phyloP scores from a whole-genome alignment of 2,329 filamentous ascomycete genomes.

The Aureobasidium pullulans region DNA sequence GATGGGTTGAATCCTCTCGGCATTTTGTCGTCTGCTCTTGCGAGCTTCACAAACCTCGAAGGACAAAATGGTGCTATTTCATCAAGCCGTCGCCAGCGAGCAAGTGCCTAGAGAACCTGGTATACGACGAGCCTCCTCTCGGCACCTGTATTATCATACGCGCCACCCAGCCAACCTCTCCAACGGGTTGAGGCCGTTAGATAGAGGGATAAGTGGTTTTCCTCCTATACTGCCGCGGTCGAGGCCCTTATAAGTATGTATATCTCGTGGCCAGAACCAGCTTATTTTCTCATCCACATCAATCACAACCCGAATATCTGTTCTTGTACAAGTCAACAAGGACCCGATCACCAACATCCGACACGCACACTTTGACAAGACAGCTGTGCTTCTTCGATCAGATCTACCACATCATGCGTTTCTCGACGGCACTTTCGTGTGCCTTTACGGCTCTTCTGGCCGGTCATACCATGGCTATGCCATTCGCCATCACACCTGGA shows the following conservation, averaged over 20 bases:
- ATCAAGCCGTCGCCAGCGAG: no score
- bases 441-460: conserved; percentile 10
- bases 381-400: background rate
- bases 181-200: conserved; percentile 11
- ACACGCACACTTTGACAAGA: background rate
- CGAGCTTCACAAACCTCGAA: no score
- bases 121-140: conserved; percentile 4
- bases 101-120: background rate
- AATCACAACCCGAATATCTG: background rate
- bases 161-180: conserved; percentile 12
- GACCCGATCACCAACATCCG: background rate
- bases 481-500: conserved; percentile 20
- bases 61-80: no score
- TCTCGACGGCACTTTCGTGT: conserved; percentile 10
- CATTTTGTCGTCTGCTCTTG: background rate
- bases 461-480: conserved; percentile 16
- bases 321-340: background rate
- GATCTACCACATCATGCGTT: conserved; percentile 1
- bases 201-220: conserved; percentile 5
- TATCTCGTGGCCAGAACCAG: background rate
- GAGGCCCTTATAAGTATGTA: conserved; percentile 8
- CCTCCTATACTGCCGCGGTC: conserved; percentile 3
- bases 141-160: conserved; percentile 11
- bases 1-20: background rate
- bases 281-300: background rate